Evolutionary conservation across 441 rosid species (phyloP), one percentile per base, ranked within the genome.

Genomic region (Lagerstroemia fauriei): DNA sequence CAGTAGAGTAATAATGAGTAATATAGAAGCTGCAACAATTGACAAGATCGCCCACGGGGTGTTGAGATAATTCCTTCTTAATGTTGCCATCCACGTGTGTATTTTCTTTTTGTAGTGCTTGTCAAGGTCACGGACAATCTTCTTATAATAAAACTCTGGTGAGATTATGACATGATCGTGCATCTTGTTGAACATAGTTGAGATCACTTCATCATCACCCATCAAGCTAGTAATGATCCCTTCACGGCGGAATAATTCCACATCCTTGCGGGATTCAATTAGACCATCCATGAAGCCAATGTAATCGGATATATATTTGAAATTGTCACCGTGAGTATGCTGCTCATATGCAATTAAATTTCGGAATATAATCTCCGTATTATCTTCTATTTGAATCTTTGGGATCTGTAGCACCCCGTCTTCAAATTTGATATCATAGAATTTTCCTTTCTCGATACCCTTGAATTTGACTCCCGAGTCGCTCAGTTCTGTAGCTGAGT

Each of bases 381-480:
- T 0, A 22, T 78, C 85, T 0, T 7, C 11, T 29, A 83, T 50
- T 7, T 1, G 1, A 4, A 87, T 38, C 17, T 25, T 71, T 25
- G 86, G 89, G 27, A 87, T 83, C 69, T 78, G 44, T 27, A 87
- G 18, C 20, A 46, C 27, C 18, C 83, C 83, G 0, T 81, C 8
- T 38, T 76, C 16, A 20, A 79, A 87, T n/a, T 63, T 44, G 18
- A 85, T 77, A 25, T 83, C 77, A 24, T 83, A 77, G 16, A 74
- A 34, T 48, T 71, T 51, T 0, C 13, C 0, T 9, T 22, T 72
- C 0, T 17, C 47, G 0, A 0, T 71, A 11, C 50, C 53, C 75
- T 50, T 44, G 68, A 87, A 80, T 71, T 51, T 71, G 75, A 85
- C 79, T 41, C 87, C 89, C 0, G 78, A 78, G 74, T 82, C 82